Evolutionary conservation across 768 basidiomycete genomes (phyloP), one percentile per base, ranked within the genome.

Genomic region (Gelatoporia subvermispora): DNA sequence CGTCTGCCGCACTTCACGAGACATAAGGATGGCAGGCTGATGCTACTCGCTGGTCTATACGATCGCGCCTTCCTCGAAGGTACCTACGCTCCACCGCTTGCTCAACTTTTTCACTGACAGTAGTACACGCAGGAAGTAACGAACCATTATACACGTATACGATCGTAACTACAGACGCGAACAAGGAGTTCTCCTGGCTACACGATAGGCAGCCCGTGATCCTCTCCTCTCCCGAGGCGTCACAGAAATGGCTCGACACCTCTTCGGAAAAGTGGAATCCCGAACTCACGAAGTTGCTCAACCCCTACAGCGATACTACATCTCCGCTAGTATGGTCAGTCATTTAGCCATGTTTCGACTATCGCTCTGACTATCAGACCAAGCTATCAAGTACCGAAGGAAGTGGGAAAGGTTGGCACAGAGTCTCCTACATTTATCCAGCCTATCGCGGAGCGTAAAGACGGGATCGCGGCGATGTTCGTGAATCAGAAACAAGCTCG

Each of bases 151-250:
- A 83, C 75, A 87, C 91, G 0, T 97, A 91, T 61, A 84, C 89
- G 0, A 90, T 98, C 47, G 83, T 98, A 41, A 99, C 95, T 1
- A 93, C 92, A 1, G 64, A 77, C 25, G 78, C 89, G 39, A 77
- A 79, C 61, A 78, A 78, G 47, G 77, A 82, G 5, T 72, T 93
- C 40, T 68, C 69, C 5, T 97, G 92, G 88, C 73, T 97, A n/a
- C 95, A 96, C 61, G 88, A 94, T 57, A 82, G 94, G 18, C 85
- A 88, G 54, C 88, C 88, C 7, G 89, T 93, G 38, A 83, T 97
- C 41, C 77, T 98, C 4, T 74, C 79, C 8, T 72, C 74, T 0
- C 61, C 71, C 28, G 75, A 77, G 2, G 84, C 86, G 1, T 69
- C 93, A 22, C 63, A 73, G 17, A 59, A 63, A 10, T 98, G 95